phyloP scores from a whole-genome alignment of 768 basidiomycete genomes.

The Calocybe indica region DNA sequence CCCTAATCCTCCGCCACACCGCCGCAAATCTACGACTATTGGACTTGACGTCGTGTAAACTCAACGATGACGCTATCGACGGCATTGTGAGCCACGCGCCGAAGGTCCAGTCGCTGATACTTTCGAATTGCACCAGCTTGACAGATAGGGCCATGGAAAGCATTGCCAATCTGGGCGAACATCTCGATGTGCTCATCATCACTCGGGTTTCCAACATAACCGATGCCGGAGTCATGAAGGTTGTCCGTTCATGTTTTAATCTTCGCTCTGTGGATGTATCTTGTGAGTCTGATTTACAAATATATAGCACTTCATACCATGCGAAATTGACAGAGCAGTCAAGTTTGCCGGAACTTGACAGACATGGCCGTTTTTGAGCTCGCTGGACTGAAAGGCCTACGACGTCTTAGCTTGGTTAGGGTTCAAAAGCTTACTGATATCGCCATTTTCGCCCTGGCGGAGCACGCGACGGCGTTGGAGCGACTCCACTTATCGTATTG shows the following conservation, averaged over 20 bases:
- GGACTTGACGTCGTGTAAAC: constrained; percentile 69
- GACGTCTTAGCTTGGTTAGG: constrained; percentile 74
- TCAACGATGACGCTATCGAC: constrained; percentile 73
- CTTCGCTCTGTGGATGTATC: constrained; percentile 83
- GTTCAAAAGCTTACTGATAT: constrained; percentile 82
- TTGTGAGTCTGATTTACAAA: constrained; percentile 47
- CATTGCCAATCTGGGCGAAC: constrained; percentile 65
- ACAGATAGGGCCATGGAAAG: constrained; percentile 67
- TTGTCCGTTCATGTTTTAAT: constrained; percentile 66
- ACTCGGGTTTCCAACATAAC: constrained; percentile 80
- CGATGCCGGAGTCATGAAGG: constrained; percentile 60
- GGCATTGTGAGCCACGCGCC: constrained; percentile 75
- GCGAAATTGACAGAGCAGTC: constrained; percentile 3
- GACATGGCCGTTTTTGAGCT: constrained; percentile 84
- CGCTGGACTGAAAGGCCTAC: constrained; percentile 60
- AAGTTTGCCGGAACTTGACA: constrained; percentile 79
- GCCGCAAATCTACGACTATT: constrained; percentile 74
- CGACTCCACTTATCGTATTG: constrained; percentile 86
- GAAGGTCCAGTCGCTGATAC: constrained; percentile 65
- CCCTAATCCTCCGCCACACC: constrained; percentile 54
- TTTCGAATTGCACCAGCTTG: constrained; percentile 73
- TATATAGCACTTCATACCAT: constrained; percentile 6
- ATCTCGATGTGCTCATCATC: constrained; percentile 75
- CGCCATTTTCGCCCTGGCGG: constrained; percentile 71
- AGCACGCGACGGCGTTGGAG: constrained; percentile 64